Evolutionary conservation across 106 monocot species (phyloP).

Genomic region (Chionographis japonica): DNA sequence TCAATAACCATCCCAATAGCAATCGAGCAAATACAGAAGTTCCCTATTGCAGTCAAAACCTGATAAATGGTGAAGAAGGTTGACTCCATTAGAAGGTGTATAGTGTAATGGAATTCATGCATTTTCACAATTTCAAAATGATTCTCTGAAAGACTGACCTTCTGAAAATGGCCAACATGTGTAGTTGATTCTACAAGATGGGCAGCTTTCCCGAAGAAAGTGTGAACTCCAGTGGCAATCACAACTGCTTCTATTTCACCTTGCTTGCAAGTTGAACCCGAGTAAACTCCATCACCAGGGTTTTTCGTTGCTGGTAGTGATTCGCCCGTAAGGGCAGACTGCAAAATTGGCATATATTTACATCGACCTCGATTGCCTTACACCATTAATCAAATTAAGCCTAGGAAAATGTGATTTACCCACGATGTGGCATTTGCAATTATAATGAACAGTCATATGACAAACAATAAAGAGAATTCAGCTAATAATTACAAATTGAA

Average conservation of each 20-base stretch:
- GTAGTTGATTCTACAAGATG: conserved; percentile 57
- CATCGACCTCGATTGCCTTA: not conserved
- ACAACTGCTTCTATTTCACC: conserved; percentile 66
- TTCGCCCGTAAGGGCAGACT: conserved; percentile 61
- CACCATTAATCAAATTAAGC: not conserved
- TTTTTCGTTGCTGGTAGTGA: conserved; percentile 47
- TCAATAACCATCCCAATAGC: conserved; percentile 47
- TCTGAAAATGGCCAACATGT: conserved; percentile 60
- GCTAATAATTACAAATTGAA: no score
- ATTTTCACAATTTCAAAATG: no score
- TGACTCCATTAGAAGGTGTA: not conserved
- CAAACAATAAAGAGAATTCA: no score
- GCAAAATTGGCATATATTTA: conserved; percentile 4
- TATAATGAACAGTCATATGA: no score
- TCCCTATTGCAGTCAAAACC: conserved; percentile 57
- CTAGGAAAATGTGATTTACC: not conserved
- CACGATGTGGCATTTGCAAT: no score
- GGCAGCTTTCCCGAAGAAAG: conserved; percentile 62
- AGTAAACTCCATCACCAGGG: conserved; percentile 49
- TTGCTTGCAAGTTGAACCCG: conserved; percentile 61
- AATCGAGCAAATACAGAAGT: conserved; percentile 59
- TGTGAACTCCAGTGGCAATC: conserved; percentile 59
- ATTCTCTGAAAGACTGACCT: conserved; percentile 16
- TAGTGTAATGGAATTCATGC: no score
- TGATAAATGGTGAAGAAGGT: conserved; percentile 9